Base-by-base conservation (phyloP, 805 yeast genomes). In the Blastobotrys attinorum region DNA sequence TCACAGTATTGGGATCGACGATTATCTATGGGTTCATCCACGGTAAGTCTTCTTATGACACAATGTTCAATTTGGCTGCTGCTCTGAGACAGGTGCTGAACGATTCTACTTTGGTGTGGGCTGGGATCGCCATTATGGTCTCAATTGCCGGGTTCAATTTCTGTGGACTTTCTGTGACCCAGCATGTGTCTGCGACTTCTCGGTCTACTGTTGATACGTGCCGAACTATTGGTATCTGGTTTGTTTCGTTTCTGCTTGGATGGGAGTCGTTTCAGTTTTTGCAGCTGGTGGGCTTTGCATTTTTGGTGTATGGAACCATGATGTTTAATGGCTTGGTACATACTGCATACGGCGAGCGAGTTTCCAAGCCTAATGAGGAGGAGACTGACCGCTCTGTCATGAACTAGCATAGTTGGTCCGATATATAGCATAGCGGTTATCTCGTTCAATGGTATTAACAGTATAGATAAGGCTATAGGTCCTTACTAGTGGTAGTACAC, bases 131-230 rank as follows among this genome's bases (percentile, higher is more conserved):
- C 36, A 82, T 83, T 48, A 82, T 84, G 90, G 40, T 79, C 2
- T 80, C 83, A 6, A 83, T 84, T 48, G 76, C 87, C 1, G 54
- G 72, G 3, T 84, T 84, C 71, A 84, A 84, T 61, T 79, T 71
- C 59, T 78, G 79, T 53, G 94, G 94, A 2, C 72, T 83, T 32
- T 71, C 85, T 6, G 64, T 84, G 31, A 84, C 94, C 2, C 70
- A 74, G 40, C 63, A 64, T 37, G 57, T 83, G 39, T 78, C 83
- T 42, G 92, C 94, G 27, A 83, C 94, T 1, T 72, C 89, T 1
- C 69, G 92, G 56, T 78, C 87, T 18, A 84, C 92, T 1, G 74
- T 84, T 40, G 94, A 84, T 56, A 79, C 88, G 0, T 79, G 83
- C 47, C 70, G 94, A 50, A 83, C 92, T 0, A 62, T 83, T 20